Percentiles rank a stretch among this genome's conserved stretches.
Conservation (phyloP, 2,329 filamentous ascomycete genomes). For the Alternaria ventricosa region DNA sequence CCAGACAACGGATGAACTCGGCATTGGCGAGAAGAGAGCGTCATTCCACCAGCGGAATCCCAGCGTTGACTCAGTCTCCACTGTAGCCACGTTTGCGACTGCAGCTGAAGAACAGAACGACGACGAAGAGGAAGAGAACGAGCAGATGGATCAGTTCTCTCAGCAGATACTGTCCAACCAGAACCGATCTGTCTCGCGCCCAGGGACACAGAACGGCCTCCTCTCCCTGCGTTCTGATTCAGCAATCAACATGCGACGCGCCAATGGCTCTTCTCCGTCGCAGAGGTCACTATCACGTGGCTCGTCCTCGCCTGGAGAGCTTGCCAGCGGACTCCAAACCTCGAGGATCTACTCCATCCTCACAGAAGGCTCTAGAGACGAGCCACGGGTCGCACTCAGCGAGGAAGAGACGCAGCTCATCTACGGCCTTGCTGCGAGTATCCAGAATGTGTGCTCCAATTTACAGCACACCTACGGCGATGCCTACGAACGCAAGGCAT, state of each 20-base stretch:
- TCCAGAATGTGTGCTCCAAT: slow-evolving; percentile 61
- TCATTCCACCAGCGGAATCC: slow-evolving; percentile 57
- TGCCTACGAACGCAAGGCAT: slow-evolving; percentile 66
- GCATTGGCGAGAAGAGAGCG: slow-evolving; percentile 32
- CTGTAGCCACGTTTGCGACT: slow-evolving; percentile 68
- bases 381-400: slow-evolving; percentile 51
- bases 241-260: slow-evolving; percentile 40
- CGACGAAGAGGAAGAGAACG: slow-evolving; percentile 49
- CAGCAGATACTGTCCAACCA: slow-evolving; percentile 39
- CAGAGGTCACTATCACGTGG: slow-evolving; percentile 37
- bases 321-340: slow-evolving; percentile 45
- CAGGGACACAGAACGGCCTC: slow-evolving; percentile 20
- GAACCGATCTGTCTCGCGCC: slow-evolving; percentile 19
- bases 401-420: slow-evolving; percentile 63
- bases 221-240: slow-evolving; percentile 41
- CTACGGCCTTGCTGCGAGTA: slow-evolving; percentile 58
- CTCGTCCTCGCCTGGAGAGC: slow-evolving; percentile 38
- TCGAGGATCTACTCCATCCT: slow-evolving; percentile 53
- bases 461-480: slow-evolving; percentile 57
- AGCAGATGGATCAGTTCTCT: slow-evolving; percentile 50
- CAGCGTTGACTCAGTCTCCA: slow-evolving; percentile 67
- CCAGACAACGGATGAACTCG: slow-evolving; percentile 25
- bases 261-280: slow-evolving; percentile 32
- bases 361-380: slow-evolving; percentile 42
- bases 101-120: slow-evolving; percentile 61